Conservation (phyloP, 2,329 filamentous ascomycete species). For the Helicocarpus griseus region DNA sequence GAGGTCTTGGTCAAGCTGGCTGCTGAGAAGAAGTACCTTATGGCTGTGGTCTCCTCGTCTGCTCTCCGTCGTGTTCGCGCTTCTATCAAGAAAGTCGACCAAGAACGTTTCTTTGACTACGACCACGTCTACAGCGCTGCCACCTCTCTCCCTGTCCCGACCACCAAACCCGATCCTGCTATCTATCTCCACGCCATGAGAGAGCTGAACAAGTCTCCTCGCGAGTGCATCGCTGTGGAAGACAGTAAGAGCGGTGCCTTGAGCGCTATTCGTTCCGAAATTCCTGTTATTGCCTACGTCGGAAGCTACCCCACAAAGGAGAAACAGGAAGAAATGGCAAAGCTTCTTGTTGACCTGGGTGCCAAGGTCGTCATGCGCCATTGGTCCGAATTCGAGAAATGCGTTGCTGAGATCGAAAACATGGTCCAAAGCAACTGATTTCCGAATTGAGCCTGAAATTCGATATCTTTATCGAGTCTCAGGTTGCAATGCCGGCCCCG, state of each 20-base stretch:
- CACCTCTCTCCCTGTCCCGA: conserved; percentile 66
- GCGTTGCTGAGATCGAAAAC: conserved; percentile 34
- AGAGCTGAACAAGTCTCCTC: conserved; percentile 59
- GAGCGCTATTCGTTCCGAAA: conserved; percentile 65
- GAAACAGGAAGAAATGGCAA: conserved; percentile 56
- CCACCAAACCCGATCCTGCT: conserved; percentile 81
- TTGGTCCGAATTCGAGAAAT: conserved; percentile 38
- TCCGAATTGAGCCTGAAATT: background rate
- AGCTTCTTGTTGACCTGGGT: conserved; percentile 51
- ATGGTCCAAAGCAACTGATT: conserved; percentile 10
- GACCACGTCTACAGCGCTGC: conserved; percentile 74
- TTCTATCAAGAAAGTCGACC: conserved; percentile 66
- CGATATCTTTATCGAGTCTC: background rate
- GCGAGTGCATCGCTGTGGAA: conserved; percentile 72
- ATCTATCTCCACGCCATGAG: conserved; percentile 74
- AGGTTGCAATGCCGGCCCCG: background rate
- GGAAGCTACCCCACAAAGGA: conserved; percentile 58
- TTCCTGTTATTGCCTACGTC: conserved; percentile 75
- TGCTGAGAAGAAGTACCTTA: conserved; percentile 53
- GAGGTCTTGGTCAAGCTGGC: conserved; percentile 57
- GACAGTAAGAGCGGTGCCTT: conserved; percentile 79
- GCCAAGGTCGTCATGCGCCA: conserved; percentile 51
- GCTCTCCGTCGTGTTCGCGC: conserved; percentile 69
- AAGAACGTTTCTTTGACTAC: conserved; percentile 69
- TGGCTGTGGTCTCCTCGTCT: conserved; percentile 74